Base-by-base conservation (phyloP, 2,329 filamentous ascomycete genomes). In the Didymella lethalis region DNA sequence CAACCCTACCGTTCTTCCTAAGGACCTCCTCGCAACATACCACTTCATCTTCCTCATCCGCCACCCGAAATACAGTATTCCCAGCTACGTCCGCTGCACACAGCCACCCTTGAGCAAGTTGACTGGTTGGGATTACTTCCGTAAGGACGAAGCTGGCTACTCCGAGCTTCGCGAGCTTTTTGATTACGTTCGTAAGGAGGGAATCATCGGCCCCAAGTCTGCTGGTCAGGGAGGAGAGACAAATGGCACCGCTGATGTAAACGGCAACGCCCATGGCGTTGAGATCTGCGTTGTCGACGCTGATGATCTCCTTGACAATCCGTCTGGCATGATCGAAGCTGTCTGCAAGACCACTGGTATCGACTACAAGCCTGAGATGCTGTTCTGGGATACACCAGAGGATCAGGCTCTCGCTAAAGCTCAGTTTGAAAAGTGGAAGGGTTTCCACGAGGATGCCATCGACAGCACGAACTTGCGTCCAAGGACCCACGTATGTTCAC, bases 21-120 rank as follows among this genome's bases (percentile, higher is more conserved):
- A 86, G 28, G 86, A 87, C 29, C 81, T 92, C 59, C 83, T 98
- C 57, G 85, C 87, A 72, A 84, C 87, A 66, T 98, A 96, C 80
- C 93, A 97, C 78, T 98, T 94, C 81, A 92, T 93, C 23, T 98
- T 99, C 80, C 85, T 98, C 64, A 98, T 99, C 82, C 93, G 95
- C 57, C 93, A 98, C 77, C 95, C 95, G n/a, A 88, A 92, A 70
- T 88, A 88, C 74, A 90, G 91, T 70, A 93, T 98, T 65, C 95
- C 95, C 7, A 96, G 92, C 46, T 98, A 94, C 82, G 97, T 90
- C 84, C 90, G 94, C 68, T 98, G 94, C 85, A 96, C 92, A 48
- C 86, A 97, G 53, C 93, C 95, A 14, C 95, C 95, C 0, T 84
- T 97, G 56, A 88, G 90, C 72, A 82, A 89, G 46, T 80, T 92